These are phyloP conservation scores for Phytophthora melonis DNA, from an alignment of 352 stramenopile species.

Conservation along the genomic window DNA sequence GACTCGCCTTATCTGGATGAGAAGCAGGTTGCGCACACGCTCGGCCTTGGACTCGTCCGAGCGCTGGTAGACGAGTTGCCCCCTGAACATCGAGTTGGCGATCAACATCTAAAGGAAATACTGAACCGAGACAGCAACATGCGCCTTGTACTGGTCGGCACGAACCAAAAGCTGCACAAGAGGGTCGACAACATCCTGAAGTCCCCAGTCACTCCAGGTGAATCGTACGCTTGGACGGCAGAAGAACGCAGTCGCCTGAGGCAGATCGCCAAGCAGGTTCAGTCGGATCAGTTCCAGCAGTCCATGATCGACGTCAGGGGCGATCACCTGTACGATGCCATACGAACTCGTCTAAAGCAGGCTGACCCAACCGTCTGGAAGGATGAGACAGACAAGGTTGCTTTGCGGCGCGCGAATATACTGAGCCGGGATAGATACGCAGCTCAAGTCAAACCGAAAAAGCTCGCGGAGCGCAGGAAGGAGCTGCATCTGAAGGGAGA, in stretches of 20 bases:
- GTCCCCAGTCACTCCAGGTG: neutral
- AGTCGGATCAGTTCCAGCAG: slow-evolving; percentile 18
- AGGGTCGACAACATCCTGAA: neutral
- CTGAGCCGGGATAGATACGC: neutral
- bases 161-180: slow-evolving; percentile 6
- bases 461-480: neutral
- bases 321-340: slow-evolving; percentile 16
- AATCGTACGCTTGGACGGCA: neutral
- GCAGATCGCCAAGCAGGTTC: slow-evolving; percentile 8
- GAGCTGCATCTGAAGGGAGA: neutral
- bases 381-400: neutral
- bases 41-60: slow-evolving; percentile 10
- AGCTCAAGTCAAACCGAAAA: neutral
- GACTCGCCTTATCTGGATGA: neutral
- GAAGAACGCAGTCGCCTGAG: neutral
- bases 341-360: slow-evolving; percentile 14
- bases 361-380: slow-evolving; percentile 11
- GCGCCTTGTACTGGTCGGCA: slow-evolving; percentile 2
- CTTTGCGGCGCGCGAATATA: neutral
- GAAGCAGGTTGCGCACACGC: slow-evolving; percentile 6
- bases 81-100: slow-evolving; percentile 14
- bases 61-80: slow-evolving; percentile 6
- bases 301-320: slow-evolving; percentile 9
- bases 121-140: slow-evolving; percentile 6
- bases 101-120: slow-evolving; percentile 4